Percentiles rank a stretch among this genome's conserved stretches.
phyloP scores from a whole-genome alignment of 2,329 filamentous ascomycete species.

The Sarocladium kiliense region DNA sequence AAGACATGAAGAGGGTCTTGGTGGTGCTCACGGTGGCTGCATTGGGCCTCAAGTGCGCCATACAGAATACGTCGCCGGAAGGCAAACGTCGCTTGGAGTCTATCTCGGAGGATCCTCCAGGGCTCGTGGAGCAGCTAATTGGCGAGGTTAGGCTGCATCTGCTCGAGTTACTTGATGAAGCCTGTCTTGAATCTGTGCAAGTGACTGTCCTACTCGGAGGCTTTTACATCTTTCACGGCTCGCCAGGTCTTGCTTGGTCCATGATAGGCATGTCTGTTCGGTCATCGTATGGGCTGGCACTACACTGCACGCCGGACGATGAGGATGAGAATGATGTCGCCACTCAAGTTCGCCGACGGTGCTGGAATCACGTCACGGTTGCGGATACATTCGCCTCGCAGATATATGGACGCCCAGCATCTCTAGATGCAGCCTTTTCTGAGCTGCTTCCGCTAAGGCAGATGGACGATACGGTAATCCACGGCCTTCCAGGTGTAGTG shows the following conservation, averaged over 20 bases:
- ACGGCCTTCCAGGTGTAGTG: conserved; percentile 1
- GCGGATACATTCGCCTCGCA: conserved; percentile 23
- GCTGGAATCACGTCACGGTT: conserved; percentile 24
- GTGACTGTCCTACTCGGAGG: conserved; percentile 13
- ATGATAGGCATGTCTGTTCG: conserved; percentile 15
- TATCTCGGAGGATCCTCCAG: conserved; percentile 9
- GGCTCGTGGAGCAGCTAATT: conserved; percentile 12
- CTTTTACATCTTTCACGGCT: conserved; percentile 14
- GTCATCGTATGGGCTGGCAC: conserved; percentile 13
- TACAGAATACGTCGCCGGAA: conserved; percentile 12
- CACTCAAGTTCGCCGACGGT: conserved; percentile 21
- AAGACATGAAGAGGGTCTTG: conserved; percentile 13
- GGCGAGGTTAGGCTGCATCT: conserved; percentile 13
- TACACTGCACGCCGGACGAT: conserved; percentile 14
- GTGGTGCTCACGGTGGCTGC: conserved; percentile 12
- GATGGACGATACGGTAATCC: conserved; percentile 18
- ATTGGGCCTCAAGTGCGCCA: conserved; percentile 14
- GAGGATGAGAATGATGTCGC: conserved; percentile 8
- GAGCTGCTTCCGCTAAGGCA: conserved; percentile 18
- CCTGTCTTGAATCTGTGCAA: conserved; percentile 13
- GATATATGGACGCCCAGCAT: conserved; percentile 23
- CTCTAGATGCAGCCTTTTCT: conserved; percentile 21
- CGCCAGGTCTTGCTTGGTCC: conserved; percentile 14
- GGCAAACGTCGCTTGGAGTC: conserved; percentile 5
- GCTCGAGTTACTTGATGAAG: conserved; percentile 13